phyloP scores from a whole-genome alignment of 306 rosid species.

The Citrullus mucosospermus region DNA sequence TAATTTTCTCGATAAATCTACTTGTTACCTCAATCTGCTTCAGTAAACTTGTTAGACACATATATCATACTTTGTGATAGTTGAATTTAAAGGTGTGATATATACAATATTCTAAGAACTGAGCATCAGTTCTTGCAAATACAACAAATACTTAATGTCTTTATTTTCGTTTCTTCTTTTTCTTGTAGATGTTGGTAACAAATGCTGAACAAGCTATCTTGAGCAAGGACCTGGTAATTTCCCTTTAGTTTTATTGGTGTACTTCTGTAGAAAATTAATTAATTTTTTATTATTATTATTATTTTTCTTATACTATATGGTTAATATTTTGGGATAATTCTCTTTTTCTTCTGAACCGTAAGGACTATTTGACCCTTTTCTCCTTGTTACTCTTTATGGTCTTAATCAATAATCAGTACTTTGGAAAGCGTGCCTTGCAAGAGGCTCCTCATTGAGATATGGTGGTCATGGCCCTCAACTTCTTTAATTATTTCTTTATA shows the following conservation, averaged over 20 bases:
- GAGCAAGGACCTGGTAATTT: slow-evolving; percentile 89
- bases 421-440: not conserved
- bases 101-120: not conserved
- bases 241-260: not conserved
- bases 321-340: not conserved
- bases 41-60: too few species aligned
- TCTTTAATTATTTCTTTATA: not conserved
- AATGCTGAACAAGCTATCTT: slow-evolving; percentile 77
- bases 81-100: not conserved
- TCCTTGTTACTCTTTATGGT: not conserved
- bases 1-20: too few species aligned
- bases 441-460: not conserved
- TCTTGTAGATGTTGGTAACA: slow-evolving; percentile 56
- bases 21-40: not conserved
- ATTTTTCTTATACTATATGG: not conserved
- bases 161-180: not conserved
- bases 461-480: not conserved
- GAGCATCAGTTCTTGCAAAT: not conserved
- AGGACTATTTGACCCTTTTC: not conserved
- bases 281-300: not conserved
- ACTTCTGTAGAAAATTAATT: not conserved
- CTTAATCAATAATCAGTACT: not conserved
- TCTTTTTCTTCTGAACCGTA: not conserved
- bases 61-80: not conserved
- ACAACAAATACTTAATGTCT: not conserved